Base-by-base conservation (phyloP, 306 rosid genomes). In the Trifolium dubium region DNA sequence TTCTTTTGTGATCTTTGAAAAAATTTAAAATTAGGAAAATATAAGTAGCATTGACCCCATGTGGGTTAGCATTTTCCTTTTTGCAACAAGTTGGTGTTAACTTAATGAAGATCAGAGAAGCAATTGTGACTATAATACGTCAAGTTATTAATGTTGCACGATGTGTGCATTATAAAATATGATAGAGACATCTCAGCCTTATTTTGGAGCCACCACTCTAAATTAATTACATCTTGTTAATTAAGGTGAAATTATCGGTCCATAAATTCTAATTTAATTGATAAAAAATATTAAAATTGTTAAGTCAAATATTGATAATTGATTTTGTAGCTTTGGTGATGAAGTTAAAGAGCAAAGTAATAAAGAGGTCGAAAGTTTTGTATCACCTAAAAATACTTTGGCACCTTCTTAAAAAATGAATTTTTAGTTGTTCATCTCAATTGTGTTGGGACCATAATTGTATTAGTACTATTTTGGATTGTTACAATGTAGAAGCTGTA, bases 61-160 rank as follows among this genome's bases (percentile, higher is more conserved):
- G 14, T 67, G 79, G 74, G 11, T 32, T 37, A 10, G 7, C 69
- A 47, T 35, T 73, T 12, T 8, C 60, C 58, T 28, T 46, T 44
- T 72, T 65, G 32, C 8, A 28, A 40, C 79, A 79, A 79, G 51
- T 71, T 63, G 77, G 14, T 40, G 18, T 17, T n/a, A 44, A 37
- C 35, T 49, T 70, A 39, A 62, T 47, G 35, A 17, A 18, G 64
- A 51, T 50, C 18, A 15, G 43, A 53, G 71, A 10, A 53, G 37
- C 3, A 1, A 28, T 14, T 23, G 32, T 49, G 69, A 77, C 19
- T 69, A 49, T 15, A 69, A 49, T 49, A 37, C 29, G 19, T 31
- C 37, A 63, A 63, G 72, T 56, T 30, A 51, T 40, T 53, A 17
- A 15, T 39, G 65, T 70, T 63, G 59, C 56, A 61, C 40, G 10